phyloP scores from a whole-genome alignment of 176 grass and related monocot genomes.

The Aegilops speltoides region DNA sequence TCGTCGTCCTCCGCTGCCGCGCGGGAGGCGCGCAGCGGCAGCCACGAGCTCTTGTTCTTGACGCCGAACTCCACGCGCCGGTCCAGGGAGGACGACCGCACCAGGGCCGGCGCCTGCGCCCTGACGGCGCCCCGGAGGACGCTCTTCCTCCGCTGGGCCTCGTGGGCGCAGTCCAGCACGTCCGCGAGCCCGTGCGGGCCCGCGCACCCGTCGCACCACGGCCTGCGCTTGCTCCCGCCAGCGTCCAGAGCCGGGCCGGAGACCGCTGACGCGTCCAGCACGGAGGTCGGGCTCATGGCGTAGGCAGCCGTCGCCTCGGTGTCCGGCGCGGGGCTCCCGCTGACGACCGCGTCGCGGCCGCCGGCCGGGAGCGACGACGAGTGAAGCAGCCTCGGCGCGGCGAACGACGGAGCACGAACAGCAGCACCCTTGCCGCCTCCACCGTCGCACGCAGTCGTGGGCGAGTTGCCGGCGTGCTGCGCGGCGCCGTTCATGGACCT shows the following conservation, averaged over 20 bases:
- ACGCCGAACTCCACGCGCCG: slow-evolving; percentile 65
- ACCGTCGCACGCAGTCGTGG: background rate
- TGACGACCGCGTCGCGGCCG: background rate
- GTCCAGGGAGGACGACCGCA: slow-evolving; percentile 48
- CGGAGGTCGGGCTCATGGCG: slow-evolving; percentile 59
- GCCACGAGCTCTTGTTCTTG: slow-evolving; percentile 64
- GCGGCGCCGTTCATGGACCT: slow-evolving; percentile 31
- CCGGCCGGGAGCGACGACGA: slow-evolving; percentile 36
- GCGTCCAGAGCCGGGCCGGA: background rate
- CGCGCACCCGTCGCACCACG: slow-evolving; percentile 35
- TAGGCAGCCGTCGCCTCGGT: background rate
- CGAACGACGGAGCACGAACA: slow-evolving; percentile 6
- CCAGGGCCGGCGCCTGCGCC: background rate
- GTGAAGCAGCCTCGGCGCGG: slow-evolving; percentile 41
- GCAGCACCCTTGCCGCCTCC: background rate
- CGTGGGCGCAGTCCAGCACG: slow-evolving; percentile 44
- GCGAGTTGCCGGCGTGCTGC: background rate
- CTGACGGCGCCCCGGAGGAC: slow-evolving; percentile 21
- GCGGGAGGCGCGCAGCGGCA: slow-evolving; percentile 25
- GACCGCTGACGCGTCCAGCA: slow-evolving; percentile 35
- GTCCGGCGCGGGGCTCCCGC: background rate
- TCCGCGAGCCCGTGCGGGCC: slow-evolving; percentile 47
- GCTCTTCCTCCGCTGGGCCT: slow-evolving; percentile 1
- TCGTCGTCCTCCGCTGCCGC: background rate
- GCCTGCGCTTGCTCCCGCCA: slow-evolving; percentile 6